Evolutionary conservation across 2,329 filamentous ascomycete species (phyloP).

Genomic region (Talaromyces sp.): DNA sequence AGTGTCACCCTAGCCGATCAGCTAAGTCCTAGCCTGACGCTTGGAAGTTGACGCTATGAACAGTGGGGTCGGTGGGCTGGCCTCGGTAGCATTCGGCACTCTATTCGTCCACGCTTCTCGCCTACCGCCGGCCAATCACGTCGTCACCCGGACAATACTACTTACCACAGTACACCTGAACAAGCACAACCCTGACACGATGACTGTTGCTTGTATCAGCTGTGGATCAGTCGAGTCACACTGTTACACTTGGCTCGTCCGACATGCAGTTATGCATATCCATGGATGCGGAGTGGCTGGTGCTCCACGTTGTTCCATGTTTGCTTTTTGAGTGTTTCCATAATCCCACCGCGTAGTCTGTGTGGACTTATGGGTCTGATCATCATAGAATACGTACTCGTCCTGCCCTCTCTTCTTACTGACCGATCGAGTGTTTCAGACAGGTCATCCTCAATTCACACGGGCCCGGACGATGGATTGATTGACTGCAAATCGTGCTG

Average conservation of each 20-base stretch:
- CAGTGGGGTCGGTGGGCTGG: background rate
- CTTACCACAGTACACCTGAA: too few species aligned
- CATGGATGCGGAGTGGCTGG: slow-evolving; percentile 2
- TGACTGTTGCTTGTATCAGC: background rate
- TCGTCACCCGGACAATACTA: slow-evolving; percentile 2
- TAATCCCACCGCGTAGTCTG: background rate
- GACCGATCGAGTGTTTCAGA: background rate
- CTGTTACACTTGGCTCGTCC: slow-evolving; percentile 1
- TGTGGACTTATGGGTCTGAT: background rate
- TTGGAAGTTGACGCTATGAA: background rate
- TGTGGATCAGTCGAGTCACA: background rate
- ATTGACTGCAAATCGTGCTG: slow-evolving; percentile 2
- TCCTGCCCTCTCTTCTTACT: background rate
- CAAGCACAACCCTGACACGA: background rate
- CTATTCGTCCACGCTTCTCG: slow-evolving; percentile 1
- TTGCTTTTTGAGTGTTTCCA: background rate
- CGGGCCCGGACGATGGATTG: background rate
- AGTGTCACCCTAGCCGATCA: background rate
- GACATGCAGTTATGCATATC: background rate
- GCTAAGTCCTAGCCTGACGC: background rate
- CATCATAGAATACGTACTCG: background rate
- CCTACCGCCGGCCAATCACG: background rate
- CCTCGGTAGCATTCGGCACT: background rate
- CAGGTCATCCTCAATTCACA: background rate
- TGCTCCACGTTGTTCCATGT: background rate